These are phyloP conservation scores for Pilaira anomala DNA, from an alignment of 192 early-diverging fungal species.

Conservation along the genomic window DNA sequence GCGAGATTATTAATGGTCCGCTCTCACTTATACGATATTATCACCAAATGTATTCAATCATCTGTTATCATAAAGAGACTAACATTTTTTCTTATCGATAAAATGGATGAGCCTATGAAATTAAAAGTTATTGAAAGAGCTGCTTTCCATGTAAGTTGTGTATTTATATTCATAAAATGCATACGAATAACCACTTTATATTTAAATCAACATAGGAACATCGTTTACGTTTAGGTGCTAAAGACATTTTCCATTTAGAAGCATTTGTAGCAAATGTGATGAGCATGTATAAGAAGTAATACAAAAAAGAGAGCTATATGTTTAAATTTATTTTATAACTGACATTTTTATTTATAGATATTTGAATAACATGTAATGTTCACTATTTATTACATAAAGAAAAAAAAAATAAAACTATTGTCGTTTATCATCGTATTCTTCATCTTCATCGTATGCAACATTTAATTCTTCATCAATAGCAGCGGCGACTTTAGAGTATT, in stretches of 20 bases:
- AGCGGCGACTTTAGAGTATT: slow-evolving; percentile 12
- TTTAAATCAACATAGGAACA: slow-evolving; percentile 56
- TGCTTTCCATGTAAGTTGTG: slow-evolving; percentile 70
- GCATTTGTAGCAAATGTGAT: slow-evolving; percentile 91
- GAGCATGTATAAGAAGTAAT: slow-evolving; percentile 82
- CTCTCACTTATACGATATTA: slow-evolving; percentile 77
- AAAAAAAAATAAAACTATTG: no score
- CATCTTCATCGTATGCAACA: slow-evolving; percentile 4
- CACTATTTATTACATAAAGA: no score
- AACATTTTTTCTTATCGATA: slow-evolving; percentile 66
- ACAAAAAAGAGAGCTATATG: not conserved
- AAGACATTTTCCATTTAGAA: slow-evolving; percentile 94
- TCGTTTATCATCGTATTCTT: not conserved
- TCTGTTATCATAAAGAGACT: slow-evolving; percentile 79
- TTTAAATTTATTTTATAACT: not conserved
- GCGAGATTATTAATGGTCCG: slow-evolving; percentile 71
- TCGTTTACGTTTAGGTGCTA: slow-evolving; percentile 79
- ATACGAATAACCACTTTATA: no score
- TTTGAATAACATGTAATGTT: no score
- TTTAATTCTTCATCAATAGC: slow-evolving; percentile 10
- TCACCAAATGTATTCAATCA: slow-evolving; percentile 87
- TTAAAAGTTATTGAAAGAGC: slow-evolving; percentile 66
- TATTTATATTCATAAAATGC: no score
- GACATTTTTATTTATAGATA: not conserved
- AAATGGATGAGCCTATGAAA: slow-evolving; percentile 63